Percentiles rank a stretch among this genome's conserved stretches.
Conservation (phyloP, 1,284 basidiomycete genomes). For the Melampsora americana region DNA sequence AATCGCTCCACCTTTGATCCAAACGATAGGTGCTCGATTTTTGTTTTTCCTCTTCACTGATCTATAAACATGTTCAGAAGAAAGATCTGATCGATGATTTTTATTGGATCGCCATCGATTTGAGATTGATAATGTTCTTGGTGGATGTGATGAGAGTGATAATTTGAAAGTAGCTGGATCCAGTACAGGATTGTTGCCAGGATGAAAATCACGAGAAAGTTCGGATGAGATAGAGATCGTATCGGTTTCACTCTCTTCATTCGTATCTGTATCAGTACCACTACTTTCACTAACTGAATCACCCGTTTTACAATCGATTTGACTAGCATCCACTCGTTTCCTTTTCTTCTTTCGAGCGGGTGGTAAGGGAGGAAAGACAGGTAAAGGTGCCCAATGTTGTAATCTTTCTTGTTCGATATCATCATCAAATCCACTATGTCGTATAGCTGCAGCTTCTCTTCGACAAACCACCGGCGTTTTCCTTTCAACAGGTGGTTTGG, state of each 20-base stretch:
- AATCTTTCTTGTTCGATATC: constrained; percentile 29
- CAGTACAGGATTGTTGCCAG: constrained; percentile 1
- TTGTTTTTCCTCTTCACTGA: constrained; percentile 5
- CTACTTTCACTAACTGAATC: constrained; percentile 38
- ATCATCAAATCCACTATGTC: constrained; percentile 22
- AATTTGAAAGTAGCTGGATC: constrained; percentile 19
- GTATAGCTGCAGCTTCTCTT: constrained; percentile 21
- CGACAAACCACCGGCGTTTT: constrained; percentile 10
- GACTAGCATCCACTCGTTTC: constrained; percentile 27
- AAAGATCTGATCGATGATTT: background rate
- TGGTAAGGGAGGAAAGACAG: constrained; percentile 38
- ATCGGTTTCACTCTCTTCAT: constrained; percentile 22
- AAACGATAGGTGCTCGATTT: constrained; percentile 22
- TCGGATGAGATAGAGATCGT: constrained; percentile 18
- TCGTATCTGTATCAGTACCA: constrained; percentile 28
- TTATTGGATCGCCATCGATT: constrained; percentile 33
- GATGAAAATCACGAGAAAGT: constrained; percentile 9
- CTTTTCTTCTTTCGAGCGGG: constrained; percentile 28
- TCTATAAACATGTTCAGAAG: background rate
- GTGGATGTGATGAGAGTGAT: constrained; percentile 12
- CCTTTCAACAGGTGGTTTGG: constrained; percentile 5
- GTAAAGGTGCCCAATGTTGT: constrained; percentile 34
- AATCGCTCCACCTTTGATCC: constrained; percentile 41
- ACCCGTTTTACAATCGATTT: constrained; percentile 25
- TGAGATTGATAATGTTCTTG: constrained; percentile 7